Base-by-base conservation (phyloP, 2,329 filamentous ascomycete species). In the Westerdykella aurantiaca region DNA sequence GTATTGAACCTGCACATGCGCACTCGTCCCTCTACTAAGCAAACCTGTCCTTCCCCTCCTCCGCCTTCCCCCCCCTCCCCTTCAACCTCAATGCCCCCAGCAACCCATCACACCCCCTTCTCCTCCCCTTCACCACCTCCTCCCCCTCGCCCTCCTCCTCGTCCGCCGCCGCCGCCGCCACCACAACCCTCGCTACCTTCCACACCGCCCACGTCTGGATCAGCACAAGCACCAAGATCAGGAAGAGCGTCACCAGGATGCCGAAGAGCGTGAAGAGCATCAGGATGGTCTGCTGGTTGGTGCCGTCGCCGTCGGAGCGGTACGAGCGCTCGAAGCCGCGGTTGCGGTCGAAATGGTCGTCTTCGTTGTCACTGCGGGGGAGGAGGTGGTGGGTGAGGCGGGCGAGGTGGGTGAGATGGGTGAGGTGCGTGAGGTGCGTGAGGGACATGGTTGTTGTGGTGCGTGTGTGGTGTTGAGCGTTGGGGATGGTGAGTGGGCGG, bases 251-350 rank as follows among this genome's bases (percentile, higher is more conserved):
- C 25, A 62, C 38, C 1, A 62, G 46, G 18, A 57, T 53, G 2
- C 53, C 56, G 41, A 62, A 59, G 23, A 52, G 33, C 29, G 58
- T 56, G 47, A 58, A 57, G 43, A 62, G 53, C 37, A 56, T 50
- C 21, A 61, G 49, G 14, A 51, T 43, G 6, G 48, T 56, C 35
- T 52, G 42, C 16, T 58, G 48, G 35, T 44, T 29, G 18, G 18
- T 6, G 18, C 18, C 18, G 12, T 34, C 14, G 31, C 12, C 18
- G 4, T 21, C 18, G 18, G 18, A 21, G 18, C 18, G 18, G 18
- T 21, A 21, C 25, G 25, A 29, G 25, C 11, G 25, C 2, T 29
- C 25, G 25, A 29, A 29, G 25, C 7, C 25, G 25, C 25, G 25
- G 7, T 29, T 9, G 25, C 2, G 7, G 25, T 13, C 41, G 37